A percentile compares a stretch with the other conserved stretches of the same genome.
phyloP scores from a whole-genome alignment of 208 protist genomes.

The Strigomonas galati region DNA sequence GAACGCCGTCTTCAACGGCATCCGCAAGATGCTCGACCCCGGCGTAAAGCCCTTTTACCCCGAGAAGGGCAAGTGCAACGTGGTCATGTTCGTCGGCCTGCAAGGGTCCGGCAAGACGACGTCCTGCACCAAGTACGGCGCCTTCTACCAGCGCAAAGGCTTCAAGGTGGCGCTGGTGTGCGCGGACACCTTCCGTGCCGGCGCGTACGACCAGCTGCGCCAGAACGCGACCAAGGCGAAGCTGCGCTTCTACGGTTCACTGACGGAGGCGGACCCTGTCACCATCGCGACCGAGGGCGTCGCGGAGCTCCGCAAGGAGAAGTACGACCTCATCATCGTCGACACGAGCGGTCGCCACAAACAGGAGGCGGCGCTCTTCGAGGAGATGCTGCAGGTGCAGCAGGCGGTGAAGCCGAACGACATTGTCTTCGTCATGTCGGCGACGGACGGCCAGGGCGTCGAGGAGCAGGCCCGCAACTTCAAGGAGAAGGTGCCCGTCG shows the following conservation, averaged over 20 bases:
- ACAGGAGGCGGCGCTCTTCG: conserved; percentile 98
- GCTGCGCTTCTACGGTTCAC: conserved; percentile 97
- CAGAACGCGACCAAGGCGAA: conserved; percentile 99
- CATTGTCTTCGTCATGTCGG: conserved; percentile 98
- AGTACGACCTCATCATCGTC: conserved; percentile 99
- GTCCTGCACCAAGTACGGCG: conserved; percentile 97
- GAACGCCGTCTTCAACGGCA: conserved; percentile 94
- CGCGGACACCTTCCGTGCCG: conserved; percentile 98
- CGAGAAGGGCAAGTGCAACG: conserved; percentile 94
- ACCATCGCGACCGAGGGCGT: conserved; percentile 96
- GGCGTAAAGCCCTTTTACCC: conserved; percentile 95
- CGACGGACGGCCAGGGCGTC: conserved; percentile 96
- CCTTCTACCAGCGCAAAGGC: conserved; percentile 95
- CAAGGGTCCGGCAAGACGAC: conserved; percentile 98
- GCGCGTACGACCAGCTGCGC: conserved; percentile 97
- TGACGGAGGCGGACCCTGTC: conserved; percentile 96
- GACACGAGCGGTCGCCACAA: conserved; percentile 99
- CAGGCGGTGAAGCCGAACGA: conserved; percentile 91
- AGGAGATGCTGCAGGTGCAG: conserved; percentile 98
- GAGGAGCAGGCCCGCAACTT: conserved; percentile 95
- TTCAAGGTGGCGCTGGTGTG: conserved; percentile 96
- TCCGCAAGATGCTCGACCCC: conserved; percentile 97
- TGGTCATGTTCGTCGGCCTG: conserved; percentile 99
- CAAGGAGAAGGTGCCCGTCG: conserved; percentile 91
- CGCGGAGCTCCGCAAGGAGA: conserved; percentile 94